Base-by-base conservation (phyloP, 2,329 filamentous ascomycete genomes). In the Bipolaris sorokiniana region DNA sequence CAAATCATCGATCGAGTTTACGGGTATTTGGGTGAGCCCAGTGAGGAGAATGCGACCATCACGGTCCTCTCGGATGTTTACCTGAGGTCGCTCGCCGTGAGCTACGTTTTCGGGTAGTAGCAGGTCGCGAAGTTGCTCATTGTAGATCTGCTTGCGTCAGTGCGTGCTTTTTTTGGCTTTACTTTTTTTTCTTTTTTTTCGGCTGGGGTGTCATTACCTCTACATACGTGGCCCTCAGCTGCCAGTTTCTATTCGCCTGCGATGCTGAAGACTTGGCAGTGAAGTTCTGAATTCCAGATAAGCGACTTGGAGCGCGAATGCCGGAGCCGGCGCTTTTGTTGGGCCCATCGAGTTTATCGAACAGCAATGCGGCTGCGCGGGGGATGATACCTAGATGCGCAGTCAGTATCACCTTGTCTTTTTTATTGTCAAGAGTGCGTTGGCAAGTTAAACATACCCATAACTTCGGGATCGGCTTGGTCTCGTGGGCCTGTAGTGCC, bases 31-130 rank as follows among this genome's bases (percentile, higher is more conserved):
- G 23, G 88, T 91, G 20, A 99, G 82, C 7, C 95, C 95, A 7
- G 94, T 97, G 20, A 98, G 84, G 50, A 99, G 84, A 64, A 99
- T 99, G 68, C 96, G 93, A 51, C 94, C 94, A 77, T 96, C 97
- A 23, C 88, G 85, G 73, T 99, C 95, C 79, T 99, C 94, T 60
- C 95, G 90, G 62, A 99, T 98, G 2, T 88, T 90, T n/a, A 99
- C 93, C 28, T 84, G 83, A 49, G 84, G 84, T 58, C 95, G 88
- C 71, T 98, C 94, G 61, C 83, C 79, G 5, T 79, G 68, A 1
- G 90, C 86, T 0, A 88, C 84, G 44, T 87, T 78, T 44, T 97
- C 94, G 0, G 92, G 87, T 4, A 97, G 80, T 34, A 99, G 83
- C 15, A 99, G 83, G 81, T 99, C 95, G 67, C 95, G 88, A 28